Base-by-base conservation (phyloP, 75 land plant genomes). In the Selaginella moellendorffii region DNA sequence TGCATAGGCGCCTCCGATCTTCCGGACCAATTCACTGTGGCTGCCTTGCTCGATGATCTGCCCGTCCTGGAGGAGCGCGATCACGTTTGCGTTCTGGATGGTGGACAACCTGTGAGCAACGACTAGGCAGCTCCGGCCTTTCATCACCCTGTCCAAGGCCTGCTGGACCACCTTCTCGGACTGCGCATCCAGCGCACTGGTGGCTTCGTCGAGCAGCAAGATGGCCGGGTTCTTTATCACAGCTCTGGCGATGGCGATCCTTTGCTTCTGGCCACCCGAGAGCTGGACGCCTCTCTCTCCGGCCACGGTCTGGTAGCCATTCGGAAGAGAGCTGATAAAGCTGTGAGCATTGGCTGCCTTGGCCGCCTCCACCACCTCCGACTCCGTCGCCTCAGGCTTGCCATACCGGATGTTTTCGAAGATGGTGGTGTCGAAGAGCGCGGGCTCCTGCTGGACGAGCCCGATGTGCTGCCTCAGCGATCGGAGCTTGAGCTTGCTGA, bases 231-330 rank as follows among this genome's bases (percentile, higher is more conserved):
- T 60, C 31, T 72, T 72, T 26, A 72, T 10, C 58, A 72, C 69
- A 10, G 75, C 75, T 28, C 75, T 31, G 14, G 75, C 75, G 9
- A 72, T 72, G 29, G 75, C 75, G 0, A 72, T 63, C 1, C 75
- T 31, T 53, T 72, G 75, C 65, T 72, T 72, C 58, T 72, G 69
- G 0, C 75, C 75, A 14, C 75, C 75, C 0, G 75, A 72, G 17
- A 72, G 30, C 31, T 72, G 75, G 2, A 66, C 51, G 19, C 75
- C 75, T 46, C 75, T 25, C 25, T 72, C 70, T 12, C 75, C 75
- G 0, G 67, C 75, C 17, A 60, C 26, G 10, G 75, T 72, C 1
- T 67, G 63, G 53, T 72, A 72, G 1, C 75, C 64, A 17, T 72
- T 52, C 12, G 70, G 70, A 17, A 72, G 52, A 1, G 70, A 36